Evolutionary conservation across 2,329 filamentous ascomycete species (phyloP).

Genomic region (Paracamarosporium sp.): DNA sequence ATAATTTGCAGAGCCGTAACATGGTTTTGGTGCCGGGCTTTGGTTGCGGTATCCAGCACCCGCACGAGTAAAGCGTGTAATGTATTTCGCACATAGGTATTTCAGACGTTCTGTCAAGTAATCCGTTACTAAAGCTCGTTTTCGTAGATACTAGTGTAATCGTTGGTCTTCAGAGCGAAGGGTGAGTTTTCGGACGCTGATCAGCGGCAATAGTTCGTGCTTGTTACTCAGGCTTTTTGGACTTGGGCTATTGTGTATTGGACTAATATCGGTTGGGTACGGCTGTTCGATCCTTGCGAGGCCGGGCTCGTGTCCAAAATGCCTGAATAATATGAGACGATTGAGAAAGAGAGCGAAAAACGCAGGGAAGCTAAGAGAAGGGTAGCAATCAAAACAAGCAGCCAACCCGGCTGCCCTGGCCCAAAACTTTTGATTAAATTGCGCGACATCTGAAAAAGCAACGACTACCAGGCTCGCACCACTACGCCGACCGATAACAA

Average conservation of each 20-base stretch:
- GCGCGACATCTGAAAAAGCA: background rate
- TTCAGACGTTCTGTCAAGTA: background rate
- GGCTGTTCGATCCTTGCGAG: background rate
- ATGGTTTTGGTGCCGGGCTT: background rate
- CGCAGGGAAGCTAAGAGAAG: background rate
- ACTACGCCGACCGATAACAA: background rate
- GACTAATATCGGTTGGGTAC: background rate
- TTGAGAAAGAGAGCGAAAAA: background rate
- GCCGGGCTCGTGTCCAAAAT: background rate
- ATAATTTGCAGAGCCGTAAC: constrained; percentile 3
- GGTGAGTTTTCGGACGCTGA: background rate
- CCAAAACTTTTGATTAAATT: background rate
- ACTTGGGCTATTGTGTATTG: no score
- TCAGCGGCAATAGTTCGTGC: background rate
- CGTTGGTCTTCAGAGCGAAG: background rate
- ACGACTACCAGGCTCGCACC: background rate
- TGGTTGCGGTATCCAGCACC: background rate
- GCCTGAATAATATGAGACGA: background rate
- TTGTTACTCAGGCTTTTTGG: no score
- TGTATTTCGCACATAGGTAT: constrained; percentile 3
- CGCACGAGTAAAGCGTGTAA: constrained; percentile 2
- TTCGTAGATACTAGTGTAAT: background rate
- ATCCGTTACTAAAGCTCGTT: no score
- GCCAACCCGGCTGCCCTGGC: background rate
- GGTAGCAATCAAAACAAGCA: background rate